phyloP scores from a whole-genome alignment of 306 rosid species.

The Citrullus colocynthis region DNA sequence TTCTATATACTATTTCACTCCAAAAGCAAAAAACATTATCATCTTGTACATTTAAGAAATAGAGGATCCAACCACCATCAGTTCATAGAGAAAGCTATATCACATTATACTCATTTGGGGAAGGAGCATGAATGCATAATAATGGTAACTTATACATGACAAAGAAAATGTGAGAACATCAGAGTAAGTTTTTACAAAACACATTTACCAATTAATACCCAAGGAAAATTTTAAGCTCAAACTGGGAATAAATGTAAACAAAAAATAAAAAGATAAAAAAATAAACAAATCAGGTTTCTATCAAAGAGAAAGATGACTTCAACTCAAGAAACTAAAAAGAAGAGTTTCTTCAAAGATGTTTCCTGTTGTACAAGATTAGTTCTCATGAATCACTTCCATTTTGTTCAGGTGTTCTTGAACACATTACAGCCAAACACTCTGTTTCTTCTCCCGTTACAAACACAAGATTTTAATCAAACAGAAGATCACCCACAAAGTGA shows the following conservation, averaged over 20 bases:
- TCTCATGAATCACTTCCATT: background rate
- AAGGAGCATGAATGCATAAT: background rate
- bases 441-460: background rate
- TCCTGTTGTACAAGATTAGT: background rate
- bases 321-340: background rate
- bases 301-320: background rate
- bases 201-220: too few species aligned
- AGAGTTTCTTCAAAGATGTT: background rate
- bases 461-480: background rate
- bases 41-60: background rate
- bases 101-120: background rate
- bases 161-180: background rate
- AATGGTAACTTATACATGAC: background rate
- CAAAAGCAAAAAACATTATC: background rate
- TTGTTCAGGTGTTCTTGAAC: background rate
- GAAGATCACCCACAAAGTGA: background rate
- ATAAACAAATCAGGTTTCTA: background rate
- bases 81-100: background rate
- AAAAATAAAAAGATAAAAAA: background rate
- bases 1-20: background rate
- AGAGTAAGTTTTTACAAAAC: background rate
- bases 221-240: too few species aligned
- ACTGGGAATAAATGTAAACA: background rate
- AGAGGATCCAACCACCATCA: background rate
- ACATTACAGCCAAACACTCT: background rate